phyloP scores from a whole-genome alignment of 2,329 filamentous ascomycete species.

The Epichloe gansuensis region DNA sequence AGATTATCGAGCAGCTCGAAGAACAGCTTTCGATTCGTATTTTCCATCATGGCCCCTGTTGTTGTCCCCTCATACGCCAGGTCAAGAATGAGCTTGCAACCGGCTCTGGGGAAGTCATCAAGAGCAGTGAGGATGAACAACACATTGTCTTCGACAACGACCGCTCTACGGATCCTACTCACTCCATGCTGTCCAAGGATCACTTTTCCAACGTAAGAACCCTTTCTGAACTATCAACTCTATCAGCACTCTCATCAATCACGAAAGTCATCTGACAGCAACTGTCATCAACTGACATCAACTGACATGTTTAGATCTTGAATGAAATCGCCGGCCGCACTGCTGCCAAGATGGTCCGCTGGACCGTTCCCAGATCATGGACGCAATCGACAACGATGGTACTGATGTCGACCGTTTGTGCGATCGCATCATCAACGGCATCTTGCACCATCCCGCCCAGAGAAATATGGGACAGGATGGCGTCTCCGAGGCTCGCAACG shows the following conservation, averaged over 20 bases:
- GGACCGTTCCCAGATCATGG: slow-evolving; percentile 81
- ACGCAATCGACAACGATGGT: slow-evolving; percentile 70
- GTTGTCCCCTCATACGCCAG: slow-evolving; percentile 77
- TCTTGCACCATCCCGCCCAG: slow-evolving; percentile 81
- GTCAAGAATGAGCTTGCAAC: slow-evolving; percentile 79
- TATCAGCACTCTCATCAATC: too few species aligned
- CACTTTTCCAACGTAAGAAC: slow-evolving; percentile 69
- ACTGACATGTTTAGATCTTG: slow-evolving; percentile 40
- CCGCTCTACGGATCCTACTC: slow-evolving; percentile 66
- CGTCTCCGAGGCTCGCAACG: slow-evolving; percentile 54
- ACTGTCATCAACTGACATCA: background rate
- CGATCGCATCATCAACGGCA: slow-evolving; percentile 65
- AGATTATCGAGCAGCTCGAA: slow-evolving; percentile 75
- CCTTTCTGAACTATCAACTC: background rate
- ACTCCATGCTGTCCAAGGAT: slow-evolving; percentile 93
- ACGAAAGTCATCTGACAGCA: too few species aligned
- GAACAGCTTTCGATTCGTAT: slow-evolving; percentile 80
- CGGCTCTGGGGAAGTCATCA: slow-evolving; percentile 77
- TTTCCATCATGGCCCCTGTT: slow-evolving; percentile 81
- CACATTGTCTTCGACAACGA: slow-evolving; percentile 79
- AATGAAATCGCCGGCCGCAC: slow-evolving; percentile 82
- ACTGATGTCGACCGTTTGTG: slow-evolving; percentile 58
- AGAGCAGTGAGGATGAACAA: slow-evolving; percentile 73
- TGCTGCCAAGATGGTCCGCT: slow-evolving; percentile 65
- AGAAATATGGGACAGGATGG: slow-evolving; percentile 58